Conservation (phyloP, 257 asterid species). For the Fraxinus pennsylvanica region DNA sequence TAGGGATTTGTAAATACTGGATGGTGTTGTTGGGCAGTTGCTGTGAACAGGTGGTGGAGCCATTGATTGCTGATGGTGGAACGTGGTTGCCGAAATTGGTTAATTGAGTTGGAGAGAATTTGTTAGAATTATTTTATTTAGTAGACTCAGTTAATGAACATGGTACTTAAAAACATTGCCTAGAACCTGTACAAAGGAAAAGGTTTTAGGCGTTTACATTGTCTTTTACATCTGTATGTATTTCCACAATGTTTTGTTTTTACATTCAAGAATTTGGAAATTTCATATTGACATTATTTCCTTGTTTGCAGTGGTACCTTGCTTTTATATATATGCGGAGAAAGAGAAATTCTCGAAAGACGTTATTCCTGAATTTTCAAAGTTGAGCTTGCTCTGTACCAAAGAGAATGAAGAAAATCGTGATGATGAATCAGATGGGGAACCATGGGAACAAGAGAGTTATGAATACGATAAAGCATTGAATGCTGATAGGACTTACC, state of each 20-base stretch:
- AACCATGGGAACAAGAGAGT: slow-evolving; percentile 69
- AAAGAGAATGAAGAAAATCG: slow-evolving; percentile 40
- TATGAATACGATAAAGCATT: slow-evolving; percentile 82
- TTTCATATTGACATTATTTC: slow-evolving; percentile 11
- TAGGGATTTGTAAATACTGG: too few relatives aligned
- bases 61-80: too few relatives aligned
- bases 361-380: slow-evolving; percentile 34
- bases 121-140: neutral
- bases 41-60: too few relatives aligned
- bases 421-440: slow-evolving; percentile 49
- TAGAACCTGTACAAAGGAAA: neutral
- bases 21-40: too few relatives aligned
- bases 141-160: neutral
- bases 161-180: neutral
- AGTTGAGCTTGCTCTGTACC: slow-evolving; percentile 29
- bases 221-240: neutral
- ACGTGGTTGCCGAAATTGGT: neutral
- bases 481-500: slow-evolving; percentile 81
- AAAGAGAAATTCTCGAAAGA: slow-evolving; percentile 56
- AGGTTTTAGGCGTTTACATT: neutral
- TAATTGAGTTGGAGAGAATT: neutral
- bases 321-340: slow-evolving; percentile 70
- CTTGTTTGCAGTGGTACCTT: slow-evolving; percentile 67
- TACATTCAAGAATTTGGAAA: neutral
- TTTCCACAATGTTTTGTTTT: neutral